Conservation (phyloP, 495 filamentous ascomycete genomes). For the Penicillium manginii region DNA sequence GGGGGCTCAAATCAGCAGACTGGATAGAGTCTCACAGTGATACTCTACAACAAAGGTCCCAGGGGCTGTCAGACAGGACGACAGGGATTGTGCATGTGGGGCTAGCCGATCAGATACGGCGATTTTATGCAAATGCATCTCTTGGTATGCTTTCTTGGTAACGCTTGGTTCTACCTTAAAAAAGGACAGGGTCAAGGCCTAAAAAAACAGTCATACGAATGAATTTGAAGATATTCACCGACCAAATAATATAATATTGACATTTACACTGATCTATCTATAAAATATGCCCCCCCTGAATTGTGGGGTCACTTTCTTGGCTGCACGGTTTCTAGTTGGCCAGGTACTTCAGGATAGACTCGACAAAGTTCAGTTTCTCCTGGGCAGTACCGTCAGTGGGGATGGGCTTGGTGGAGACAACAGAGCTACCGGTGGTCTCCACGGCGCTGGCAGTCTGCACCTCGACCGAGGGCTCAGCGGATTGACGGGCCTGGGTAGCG, state of each 20-base stretch:
- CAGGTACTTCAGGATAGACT: constrained; percentile 29
- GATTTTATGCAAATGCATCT: not conserved
- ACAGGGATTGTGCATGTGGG: constrained; percentile 8
- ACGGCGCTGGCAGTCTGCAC: constrained; percentile 4
- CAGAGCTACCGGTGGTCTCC: constrained; percentile 12
- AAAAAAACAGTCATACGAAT: not conserved
- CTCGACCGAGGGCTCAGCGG: constrained; percentile 6
- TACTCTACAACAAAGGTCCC: not conserved
- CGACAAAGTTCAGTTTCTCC: constrained; percentile 33
- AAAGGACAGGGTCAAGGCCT: not conserved
- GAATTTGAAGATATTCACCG: not conserved
- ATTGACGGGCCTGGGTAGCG: constrained; percentile 16
- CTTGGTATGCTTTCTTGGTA: constrained; percentile 1
- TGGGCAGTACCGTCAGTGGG: constrained; percentile 33
- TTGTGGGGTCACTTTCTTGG: not conserved
- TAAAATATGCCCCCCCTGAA: not conserved
- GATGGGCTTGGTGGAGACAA: constrained; percentile 15
- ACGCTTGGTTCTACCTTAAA: constrained; percentile 1
- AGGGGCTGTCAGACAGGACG: too few species aligned
- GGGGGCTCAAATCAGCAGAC: not conserved
- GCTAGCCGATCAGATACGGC: constrained; percentile 1
- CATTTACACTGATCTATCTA: not conserved
- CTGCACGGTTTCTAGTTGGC: not conserved
- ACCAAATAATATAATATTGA: not conserved
- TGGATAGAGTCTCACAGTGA: not conserved